phyloP scores from a whole-genome alignment of 495 filamentous ascomycete species.

The Amniculicola lignicola region DNA sequence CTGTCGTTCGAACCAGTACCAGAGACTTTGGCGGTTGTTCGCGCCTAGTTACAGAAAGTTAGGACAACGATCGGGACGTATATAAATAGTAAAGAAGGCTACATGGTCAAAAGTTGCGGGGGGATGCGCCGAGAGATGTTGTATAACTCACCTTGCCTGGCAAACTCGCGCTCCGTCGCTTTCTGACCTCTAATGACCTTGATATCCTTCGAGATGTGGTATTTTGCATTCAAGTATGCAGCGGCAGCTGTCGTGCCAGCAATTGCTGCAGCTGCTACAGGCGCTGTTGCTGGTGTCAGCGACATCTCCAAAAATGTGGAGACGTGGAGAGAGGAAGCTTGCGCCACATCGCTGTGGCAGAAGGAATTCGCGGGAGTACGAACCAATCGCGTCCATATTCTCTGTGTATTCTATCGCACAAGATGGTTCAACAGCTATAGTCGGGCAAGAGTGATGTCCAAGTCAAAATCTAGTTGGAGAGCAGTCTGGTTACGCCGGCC shows the following conservation, averaged over 20 bases:
- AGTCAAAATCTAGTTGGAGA: too few species aligned
- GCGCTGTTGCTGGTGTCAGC: conserved; percentile 5
- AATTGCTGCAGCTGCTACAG: conserved; percentile 24
- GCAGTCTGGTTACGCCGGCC: too few species aligned
- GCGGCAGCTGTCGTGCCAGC: conserved; percentile 50
- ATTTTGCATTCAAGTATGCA: conserved; percentile 70
- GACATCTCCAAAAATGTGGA: conserved; percentile 6
- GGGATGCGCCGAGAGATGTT: not conserved
- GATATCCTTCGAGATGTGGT: conserved; percentile 61
- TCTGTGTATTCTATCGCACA: too few species aligned
- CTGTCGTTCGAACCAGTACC: conserved; percentile 62
- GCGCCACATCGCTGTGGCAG: too few species aligned
- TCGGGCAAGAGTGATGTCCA: too few species aligned
- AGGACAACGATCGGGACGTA: too few species aligned
- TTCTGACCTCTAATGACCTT: conserved; percentile 36
- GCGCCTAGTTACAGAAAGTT: conserved; percentile 42
- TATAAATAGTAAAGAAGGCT: too few species aligned
- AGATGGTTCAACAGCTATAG: too few species aligned
- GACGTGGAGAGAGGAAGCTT: conserved; percentile 22
- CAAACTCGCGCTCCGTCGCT: conserved; percentile 42
- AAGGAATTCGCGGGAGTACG: too few species aligned
- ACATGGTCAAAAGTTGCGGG: conserved; percentile 1
- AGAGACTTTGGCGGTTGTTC: conserved; percentile 54
- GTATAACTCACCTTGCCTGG: conserved; percentile 37
- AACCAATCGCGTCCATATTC: too few species aligned